These are phyloP conservation scores for Neocatenulostroma microsporum DNA, from an alignment of 2,329 filamentous ascomycete genomes.

Conservation along the genomic window DNA sequence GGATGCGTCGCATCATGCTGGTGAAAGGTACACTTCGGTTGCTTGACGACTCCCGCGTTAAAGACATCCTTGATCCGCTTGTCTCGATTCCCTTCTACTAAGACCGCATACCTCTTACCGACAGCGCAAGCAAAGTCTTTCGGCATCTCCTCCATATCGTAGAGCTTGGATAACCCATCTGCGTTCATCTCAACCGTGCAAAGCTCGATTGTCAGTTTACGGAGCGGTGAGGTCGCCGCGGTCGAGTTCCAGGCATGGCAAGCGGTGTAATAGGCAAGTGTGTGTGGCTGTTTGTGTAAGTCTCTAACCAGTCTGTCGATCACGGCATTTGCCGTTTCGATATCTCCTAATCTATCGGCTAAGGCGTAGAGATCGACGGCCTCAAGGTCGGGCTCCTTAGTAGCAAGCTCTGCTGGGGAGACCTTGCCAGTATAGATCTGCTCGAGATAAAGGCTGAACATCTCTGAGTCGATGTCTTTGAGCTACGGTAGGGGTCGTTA, in stretches of 20 bases:
- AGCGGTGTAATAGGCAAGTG: no score
- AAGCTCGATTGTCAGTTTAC: no score
- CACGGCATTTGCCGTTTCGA: neutral
- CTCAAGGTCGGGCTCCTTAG: no score
- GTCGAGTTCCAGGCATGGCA: no score
- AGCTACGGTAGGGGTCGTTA: no score
- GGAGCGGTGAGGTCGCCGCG: no score
- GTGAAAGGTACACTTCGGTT: conserved; percentile 3
- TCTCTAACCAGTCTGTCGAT: conserved; percentile 3
- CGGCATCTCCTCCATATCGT: neutral
- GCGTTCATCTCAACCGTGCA: no score
- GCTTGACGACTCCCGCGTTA: no score
- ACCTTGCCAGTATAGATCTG: neutral
- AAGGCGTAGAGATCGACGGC: conserved; percentile 1
- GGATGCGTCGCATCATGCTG: conserved; percentile 1
- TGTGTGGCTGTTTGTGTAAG: no score
- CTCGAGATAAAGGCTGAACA: neutral
- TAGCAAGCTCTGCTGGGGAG: no score
- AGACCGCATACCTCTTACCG: neutral
- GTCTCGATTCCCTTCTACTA: neutral
- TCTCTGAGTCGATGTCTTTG: neutral
- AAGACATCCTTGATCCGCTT: no score
- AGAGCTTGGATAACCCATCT: no score
- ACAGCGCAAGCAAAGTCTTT: neutral
- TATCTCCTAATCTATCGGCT: conserved; percentile 5